A percentile compares a stretch with the other conserved stretches of the same genome.
phyloP scores from a whole-genome alignment of 495 filamentous ascomycete species.

The Pseudomonodictys pantanalensis region DNA sequence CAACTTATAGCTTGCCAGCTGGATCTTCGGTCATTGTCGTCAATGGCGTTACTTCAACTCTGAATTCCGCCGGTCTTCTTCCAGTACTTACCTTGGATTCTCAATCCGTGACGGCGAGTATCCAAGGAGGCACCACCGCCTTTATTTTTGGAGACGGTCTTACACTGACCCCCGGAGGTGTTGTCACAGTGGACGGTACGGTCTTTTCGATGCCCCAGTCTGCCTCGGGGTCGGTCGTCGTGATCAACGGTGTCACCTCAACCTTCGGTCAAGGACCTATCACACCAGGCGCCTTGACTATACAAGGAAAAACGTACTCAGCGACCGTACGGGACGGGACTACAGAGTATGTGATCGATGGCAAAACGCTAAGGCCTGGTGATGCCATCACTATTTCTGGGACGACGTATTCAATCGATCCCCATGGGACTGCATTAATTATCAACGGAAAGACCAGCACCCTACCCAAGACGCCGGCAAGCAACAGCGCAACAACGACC shows the following conservation, averaged over 20 bases:
- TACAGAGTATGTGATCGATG: constrained; percentile 34
- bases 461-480: constrained; percentile 17
- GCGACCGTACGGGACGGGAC: constrained; percentile 33
- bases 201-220: constrained; percentile 4
- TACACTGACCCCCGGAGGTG: constrained; percentile 20
- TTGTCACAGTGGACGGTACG: constrained; percentile 12
- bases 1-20: constrained; percentile 4
- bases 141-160: constrained; percentile 11
- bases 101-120: constrained; percentile 31
- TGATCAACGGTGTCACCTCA: constrained; percentile 25
- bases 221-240: constrained; percentile 8
- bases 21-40: constrained; percentile 7
- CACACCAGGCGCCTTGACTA: constrained; percentile 23
- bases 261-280: constrained; percentile 19
- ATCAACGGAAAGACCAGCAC: constrained; percentile 35
- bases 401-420: constrained; percentile 35
- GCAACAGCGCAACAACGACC: constrained; percentile 24
- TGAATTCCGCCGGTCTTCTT: not conserved
- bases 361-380: constrained; percentile 38
- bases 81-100: constrained; percentile 34
- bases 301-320: constrained; percentile 33
- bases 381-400: constrained; percentile 38
- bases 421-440: constrained; percentile 33
- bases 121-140: constrained; percentile 7
- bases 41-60: constrained; percentile 8